Percentiles rank a stretch among this genome's conserved stretches.
Conservation (phyloP, 306 rosid genomes). For the Quercus ilex region DNA sequence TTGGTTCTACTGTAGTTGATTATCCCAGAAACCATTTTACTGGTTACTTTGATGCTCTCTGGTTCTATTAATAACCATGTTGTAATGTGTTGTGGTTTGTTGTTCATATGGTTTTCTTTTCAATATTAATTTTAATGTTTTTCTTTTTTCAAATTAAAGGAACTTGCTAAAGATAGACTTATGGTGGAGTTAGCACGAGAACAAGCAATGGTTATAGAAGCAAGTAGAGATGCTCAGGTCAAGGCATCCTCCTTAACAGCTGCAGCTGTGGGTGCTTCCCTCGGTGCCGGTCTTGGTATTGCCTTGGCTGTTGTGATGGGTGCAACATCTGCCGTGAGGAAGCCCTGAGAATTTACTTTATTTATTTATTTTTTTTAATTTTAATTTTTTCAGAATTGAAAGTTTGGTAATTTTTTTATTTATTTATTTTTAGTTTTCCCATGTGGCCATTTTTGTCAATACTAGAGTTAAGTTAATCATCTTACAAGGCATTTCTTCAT, state of each 20-base stretch:
- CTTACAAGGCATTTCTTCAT: slow-evolving; percentile 20
- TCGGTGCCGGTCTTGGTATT: slow-evolving; percentile 92
- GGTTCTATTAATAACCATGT: no score
- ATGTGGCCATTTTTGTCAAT: background rate
- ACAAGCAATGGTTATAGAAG: slow-evolving; percentile 41
- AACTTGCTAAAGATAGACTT: slow-evolving; percentile 70
- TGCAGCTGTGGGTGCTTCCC: slow-evolving; percentile 89
- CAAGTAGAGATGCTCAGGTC: slow-evolving; percentile 46
- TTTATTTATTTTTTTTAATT: background rate
- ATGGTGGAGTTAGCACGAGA: slow-evolving; percentile 71
- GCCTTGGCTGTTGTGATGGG: slow-evolving; percentile 92
- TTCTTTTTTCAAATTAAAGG: slow-evolving; percentile 38
- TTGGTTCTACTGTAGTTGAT: background rate
- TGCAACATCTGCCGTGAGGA: slow-evolving; percentile 98
- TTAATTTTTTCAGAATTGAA: background rate
- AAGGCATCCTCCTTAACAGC: slow-evolving; percentile 62
- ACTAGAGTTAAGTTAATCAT: background rate
- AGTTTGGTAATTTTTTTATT: background rate
- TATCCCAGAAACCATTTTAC: background rate
- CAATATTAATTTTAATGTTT: background rate
- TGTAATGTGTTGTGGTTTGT: background rate
- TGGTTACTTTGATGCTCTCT: background rate
- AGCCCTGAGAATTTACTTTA: slow-evolving; percentile 44
- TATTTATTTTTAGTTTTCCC: background rate
- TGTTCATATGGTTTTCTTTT: background rate